Evolutionary conservation across 1,284 basidiomycete genomes (phyloP).

Genomic region (Malassezia cuniculi): DNA sequence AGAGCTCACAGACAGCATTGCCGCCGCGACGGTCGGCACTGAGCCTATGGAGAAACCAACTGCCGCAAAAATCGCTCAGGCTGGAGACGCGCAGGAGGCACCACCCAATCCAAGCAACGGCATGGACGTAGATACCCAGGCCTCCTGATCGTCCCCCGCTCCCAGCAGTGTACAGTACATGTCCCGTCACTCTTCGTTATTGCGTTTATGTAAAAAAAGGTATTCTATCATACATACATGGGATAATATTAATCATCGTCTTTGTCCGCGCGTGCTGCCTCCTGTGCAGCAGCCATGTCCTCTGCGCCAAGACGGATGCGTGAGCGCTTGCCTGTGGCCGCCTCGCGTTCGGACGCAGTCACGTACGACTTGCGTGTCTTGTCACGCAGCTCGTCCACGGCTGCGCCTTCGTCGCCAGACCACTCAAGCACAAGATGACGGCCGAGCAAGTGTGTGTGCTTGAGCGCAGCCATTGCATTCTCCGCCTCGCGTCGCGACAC

Average conservation of each 20-base stretch:
- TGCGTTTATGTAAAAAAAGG: too few relatives aligned
- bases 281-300: constrained; percentile 9
- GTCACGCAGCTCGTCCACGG: constrained; percentile 22
- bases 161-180: too few relatives aligned
- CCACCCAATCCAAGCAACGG: too few relatives aligned
- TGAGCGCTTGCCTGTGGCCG: constrained; percentile 9
- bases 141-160: too few relatives aligned
- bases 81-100: too few relatives aligned
- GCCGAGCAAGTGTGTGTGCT: constrained; percentile 88
- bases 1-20: constrained; percentile 3
- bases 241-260: too few relatives aligned
- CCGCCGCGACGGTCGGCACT: too few relatives aligned
- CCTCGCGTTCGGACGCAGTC: constrained; percentile 6
- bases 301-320: constrained; percentile 10
- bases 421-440: constrained; percentile 86
- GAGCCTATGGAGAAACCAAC: too few relatives aligned
- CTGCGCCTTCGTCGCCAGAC: constrained; percentile 59
- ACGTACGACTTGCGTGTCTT: constrained; percentile 19
- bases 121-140: too few relatives aligned
- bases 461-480: constrained; percentile 48
- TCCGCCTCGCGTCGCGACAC: constrained; percentile 34
- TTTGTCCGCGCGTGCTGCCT: neutral
- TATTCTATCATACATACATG: too few relatives aligned
- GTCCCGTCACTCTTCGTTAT: too few relatives aligned
- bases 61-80: too few relatives aligned